phyloP scores from a whole-genome alignment of 164 flowering plant genomes.

The Cinnamomum chago region DNA sequence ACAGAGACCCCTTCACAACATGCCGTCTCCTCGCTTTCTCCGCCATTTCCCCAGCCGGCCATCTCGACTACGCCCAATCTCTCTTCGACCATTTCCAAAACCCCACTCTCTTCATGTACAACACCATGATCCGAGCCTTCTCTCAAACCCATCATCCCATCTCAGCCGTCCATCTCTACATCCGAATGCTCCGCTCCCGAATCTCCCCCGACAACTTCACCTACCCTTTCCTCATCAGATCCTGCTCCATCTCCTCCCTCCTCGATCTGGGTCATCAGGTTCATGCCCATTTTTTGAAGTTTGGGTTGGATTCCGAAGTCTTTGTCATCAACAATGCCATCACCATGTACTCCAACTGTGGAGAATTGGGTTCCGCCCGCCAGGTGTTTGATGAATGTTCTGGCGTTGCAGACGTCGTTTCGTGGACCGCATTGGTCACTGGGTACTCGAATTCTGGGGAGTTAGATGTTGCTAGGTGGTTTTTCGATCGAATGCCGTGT shows the following conservation, averaged over 20 bases:
- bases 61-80: conserved; percentile 18
- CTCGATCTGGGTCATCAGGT: conserved; percentile 15
- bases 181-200: conserved; percentile 17
- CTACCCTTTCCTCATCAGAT: conserved; percentile 24
- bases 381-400: conserved; percentile 18
- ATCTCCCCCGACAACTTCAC: conserved; percentile 28
- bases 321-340: conserved; percentile 21
- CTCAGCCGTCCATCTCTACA: conserved; percentile 12
- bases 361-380: conserved; percentile 15
- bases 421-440: conserved; percentile 30
- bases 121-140: conserved; percentile 26
- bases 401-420: conserved; percentile 20
- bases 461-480: conserved; percentile 14
- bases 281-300: conserved; percentile 24
- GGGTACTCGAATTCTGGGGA: conserved; percentile 20
- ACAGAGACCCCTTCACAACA: conserved; percentile 12
- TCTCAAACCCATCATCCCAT: conserved; percentile 12
- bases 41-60: conserved; percentile 15
- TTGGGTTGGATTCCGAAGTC: conserved; percentile 23
- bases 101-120: conserved; percentile 25
- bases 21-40: conserved; percentile 22
- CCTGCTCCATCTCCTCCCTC: conserved; percentile 10
- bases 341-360: conserved; percentile 17
- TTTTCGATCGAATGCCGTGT: conserved; percentile 27
- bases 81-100: conserved; percentile 15